Conservation (phyloP, 768 basidiomycete genomes). For the Ephemerocybe angulata region DNA sequence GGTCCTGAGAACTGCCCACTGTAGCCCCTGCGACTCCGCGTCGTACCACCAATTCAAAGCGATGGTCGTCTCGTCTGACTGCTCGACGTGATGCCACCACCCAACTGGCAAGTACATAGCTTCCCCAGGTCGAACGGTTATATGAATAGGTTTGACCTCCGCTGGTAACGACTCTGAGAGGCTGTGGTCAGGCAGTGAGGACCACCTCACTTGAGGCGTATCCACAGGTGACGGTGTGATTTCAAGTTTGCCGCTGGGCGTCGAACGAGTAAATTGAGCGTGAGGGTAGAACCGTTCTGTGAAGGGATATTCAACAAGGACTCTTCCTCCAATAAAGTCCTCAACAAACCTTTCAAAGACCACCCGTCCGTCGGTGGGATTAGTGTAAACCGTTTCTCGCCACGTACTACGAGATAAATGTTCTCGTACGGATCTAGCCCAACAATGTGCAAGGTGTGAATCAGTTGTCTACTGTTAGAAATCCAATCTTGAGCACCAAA, state of each 20-base stretch:
- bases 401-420: slow-evolving; percentile 83
- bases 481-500: no score
- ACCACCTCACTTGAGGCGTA: slow-evolving; percentile 68
- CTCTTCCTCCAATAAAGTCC: slow-evolving; percentile 8
- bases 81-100: slow-evolving; percentile 92
- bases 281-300: slow-evolving; percentile 62
- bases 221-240: slow-evolving; percentile 28
- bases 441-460: no score
- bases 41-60: slow-evolving; percentile 93
- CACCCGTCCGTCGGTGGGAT: slow-evolving; percentile 88
- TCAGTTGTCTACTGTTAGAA: no score
- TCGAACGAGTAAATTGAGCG: slow-evolving; percentile 56
- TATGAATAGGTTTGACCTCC: slow-evolving; percentile 59
- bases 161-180: slow-evolving; percentile 41
- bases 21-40: slow-evolving; percentile 65
- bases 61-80: slow-evolving; percentile 57
- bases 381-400: slow-evolving; percentile 81
- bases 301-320: slow-evolving; percentile 1
- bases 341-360: slow-evolving; percentile 63
- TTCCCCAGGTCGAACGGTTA: slow-evolving; percentile 69
- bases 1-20: slow-evolving; percentile 67
- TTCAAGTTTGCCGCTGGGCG: slow-evolving; percentile 24
- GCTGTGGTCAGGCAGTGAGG: slow-evolving; percentile 64
- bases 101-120: slow-evolving; percentile 87
- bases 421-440: slow-evolving; percentile 95